Base-by-base conservation (phyloP, 805 yeast genomes). In the Lachancea meyersii region DNA sequence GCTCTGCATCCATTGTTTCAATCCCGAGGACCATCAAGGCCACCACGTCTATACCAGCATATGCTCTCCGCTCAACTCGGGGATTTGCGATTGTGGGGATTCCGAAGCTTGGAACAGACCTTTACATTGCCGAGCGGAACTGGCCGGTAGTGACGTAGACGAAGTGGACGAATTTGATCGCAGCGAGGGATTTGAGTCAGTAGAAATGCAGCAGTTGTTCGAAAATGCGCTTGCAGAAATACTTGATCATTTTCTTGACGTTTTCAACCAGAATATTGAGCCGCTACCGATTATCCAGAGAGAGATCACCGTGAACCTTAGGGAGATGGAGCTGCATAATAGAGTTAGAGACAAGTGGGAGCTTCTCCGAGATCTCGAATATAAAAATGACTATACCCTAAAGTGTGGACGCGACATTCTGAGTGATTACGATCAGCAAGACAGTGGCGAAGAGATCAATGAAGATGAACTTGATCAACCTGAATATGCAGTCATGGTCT, bases 71-170 rank as follows among this genome's bases (percentile, higher is more conserved):
- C 52, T 52, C 10, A 69, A 67, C 34, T 73, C 73, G 11, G 86
- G 84, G 3, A 76, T 80, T 22, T 82, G 88, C 59, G 88, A 82
- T 51, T 82, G 88, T 65, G 87, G 87, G 7, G 88, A 82, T 55
- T 66, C 65, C 4, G 77, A 75, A 43, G 85, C 87, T 4, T 84
- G 86, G 77, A 69, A 68, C 10, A 53, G 39, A 2, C 61, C 63
- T 5, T 22, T 84, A 32, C 66, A 75, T 48, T 84, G 93, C 59
- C 69, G 68, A 35, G 61, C 64, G 6, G 60, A 52, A 5, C 61
- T 60, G 14, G 55, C 50, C 5, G 58, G 53, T 1, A 22, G 17
- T n/a, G 37, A 34, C 17, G 14, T 13, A 3, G 37, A 21, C 28
- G 37, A 34, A 11, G 9, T 32, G 35, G 77, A 69, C 10, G 50